phyloP scores from a whole-genome alignment of 192 early-diverging fungal species.

The Entomortierella chlamydospora region DNA sequence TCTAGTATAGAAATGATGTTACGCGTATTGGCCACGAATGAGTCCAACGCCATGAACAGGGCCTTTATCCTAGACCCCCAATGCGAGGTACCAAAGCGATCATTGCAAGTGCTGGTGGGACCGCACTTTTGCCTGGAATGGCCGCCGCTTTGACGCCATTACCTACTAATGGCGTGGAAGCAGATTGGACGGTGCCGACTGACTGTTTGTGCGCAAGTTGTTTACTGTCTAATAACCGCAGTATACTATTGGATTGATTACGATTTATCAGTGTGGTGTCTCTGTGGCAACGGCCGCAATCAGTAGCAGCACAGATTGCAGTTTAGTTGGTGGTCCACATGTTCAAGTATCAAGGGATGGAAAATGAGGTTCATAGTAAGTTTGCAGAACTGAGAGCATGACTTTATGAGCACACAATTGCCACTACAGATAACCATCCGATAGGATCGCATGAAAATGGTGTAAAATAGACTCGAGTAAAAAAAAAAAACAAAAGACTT shows the following conservation, averaged over 20 bases:
- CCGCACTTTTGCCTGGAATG: slow-evolving; percentile 99
- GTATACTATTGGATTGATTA: background rate
- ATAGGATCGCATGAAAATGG: too few relatives aligned
- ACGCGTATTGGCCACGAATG: slow-evolving; percentile 20
- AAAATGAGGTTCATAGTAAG: too few relatives aligned
- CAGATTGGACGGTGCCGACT: slow-evolving; percentile 95
- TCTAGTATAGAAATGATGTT: slow-evolving; percentile 98
- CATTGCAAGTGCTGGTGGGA: slow-evolving; percentile 98
- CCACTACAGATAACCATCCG: too few relatives aligned
- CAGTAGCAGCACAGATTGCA: slow-evolving; percentile 97
- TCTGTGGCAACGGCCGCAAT: slow-evolving; percentile 99
- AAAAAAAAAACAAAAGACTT: too few relatives aligned
- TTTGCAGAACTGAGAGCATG: too few relatives aligned
- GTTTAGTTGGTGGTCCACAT: slow-evolving; percentile 94
- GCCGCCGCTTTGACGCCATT: slow-evolving; percentile 97
- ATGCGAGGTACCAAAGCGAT: slow-evolving; percentile 95
- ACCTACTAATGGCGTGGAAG: slow-evolving; percentile 96
- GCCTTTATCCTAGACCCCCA: too few relatives aligned
- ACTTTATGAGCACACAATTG: too few relatives aligned
- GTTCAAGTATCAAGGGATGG: too few relatives aligned
- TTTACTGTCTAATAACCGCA: background rate
- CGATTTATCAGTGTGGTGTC: slow-evolving; percentile 86
- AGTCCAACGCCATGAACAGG: too few relatives aligned
- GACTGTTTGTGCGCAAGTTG: slow-evolving; percentile 64
- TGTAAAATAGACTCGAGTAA: too few relatives aligned